Conservation (phyloP, 2,329 filamentous ascomycete genomes). For the Colletotrichum sp. region DNA sequence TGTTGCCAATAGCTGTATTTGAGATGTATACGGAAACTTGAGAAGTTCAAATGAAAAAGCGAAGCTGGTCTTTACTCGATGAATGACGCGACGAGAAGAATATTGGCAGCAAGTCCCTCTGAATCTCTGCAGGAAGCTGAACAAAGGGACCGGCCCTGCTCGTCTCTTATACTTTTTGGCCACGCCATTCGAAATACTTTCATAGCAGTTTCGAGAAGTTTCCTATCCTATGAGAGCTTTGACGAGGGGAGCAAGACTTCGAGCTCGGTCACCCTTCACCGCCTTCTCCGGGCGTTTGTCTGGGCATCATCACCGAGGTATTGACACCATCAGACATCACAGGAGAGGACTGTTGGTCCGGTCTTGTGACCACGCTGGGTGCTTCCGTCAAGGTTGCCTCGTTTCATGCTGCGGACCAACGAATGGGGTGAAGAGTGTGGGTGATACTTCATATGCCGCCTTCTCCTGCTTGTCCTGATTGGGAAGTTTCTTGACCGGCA, state of each 20-base stretch:
- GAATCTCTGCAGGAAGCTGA: neutral
- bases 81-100: neutral
- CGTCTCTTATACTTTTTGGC: neutral
- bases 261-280: neutral
- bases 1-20: neutral
- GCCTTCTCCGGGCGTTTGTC: neutral
- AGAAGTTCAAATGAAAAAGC: neutral
- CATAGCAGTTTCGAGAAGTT: neutral
- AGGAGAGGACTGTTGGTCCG: neutral
- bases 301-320: neutral
- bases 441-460: conserved; percentile 21
- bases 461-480: conserved; percentile 9
- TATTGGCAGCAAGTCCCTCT: neutral
- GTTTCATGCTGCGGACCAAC: conserved; percentile 14
- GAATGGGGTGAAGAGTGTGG: conserved; percentile 3
- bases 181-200: neutral
- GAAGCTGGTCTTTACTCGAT: neutral
- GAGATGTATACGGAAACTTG: neutral
- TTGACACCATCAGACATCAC: neutral
- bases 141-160: neutral
- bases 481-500: neutral
- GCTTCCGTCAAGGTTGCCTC: conserved; percentile 10
- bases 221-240: neutral
- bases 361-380: conserved; percentile 6
- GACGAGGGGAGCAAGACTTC: neutral